A percentile compares a stretch with the other conserved stretches of the same genome.
Conservation (phyloP, 2,329 filamentous ascomycete species). For the Pestalotiopsis sp. region DNA sequence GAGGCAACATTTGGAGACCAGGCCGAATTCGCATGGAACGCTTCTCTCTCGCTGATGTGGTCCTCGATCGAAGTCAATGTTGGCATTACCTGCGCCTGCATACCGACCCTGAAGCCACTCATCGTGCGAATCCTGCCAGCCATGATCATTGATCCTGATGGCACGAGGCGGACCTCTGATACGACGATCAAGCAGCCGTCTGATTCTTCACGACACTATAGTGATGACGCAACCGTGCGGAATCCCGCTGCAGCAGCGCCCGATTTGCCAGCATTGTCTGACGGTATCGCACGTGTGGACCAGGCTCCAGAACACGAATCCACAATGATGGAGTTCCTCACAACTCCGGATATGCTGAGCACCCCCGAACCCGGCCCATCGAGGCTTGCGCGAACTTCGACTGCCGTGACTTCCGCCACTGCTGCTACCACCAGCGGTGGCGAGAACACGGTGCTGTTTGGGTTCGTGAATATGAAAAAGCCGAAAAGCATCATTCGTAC, state of each 20-base stretch:
- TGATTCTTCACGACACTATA: constrained; percentile 23
- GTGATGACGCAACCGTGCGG: constrained; percentile 22
- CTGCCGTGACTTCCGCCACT: constrained; percentile 36
- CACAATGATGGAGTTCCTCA: constrained; percentile 48
- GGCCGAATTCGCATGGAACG: constrained; percentile 69
- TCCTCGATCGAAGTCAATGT: constrained; percentile 89
- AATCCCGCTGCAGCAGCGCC: constrained; percentile 4
- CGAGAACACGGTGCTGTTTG: constrained; percentile 66
- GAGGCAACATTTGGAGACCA: constrained; percentile 53
- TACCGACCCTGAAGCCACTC: constrained; percentile 89
- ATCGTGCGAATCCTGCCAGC: constrained; percentile 65
- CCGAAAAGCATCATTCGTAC: constrained; percentile 73
- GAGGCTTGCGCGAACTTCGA: constrained; percentile 26
- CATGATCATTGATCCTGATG: constrained; percentile 56
- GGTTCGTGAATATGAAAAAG: constrained; percentile 72
- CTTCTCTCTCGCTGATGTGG: constrained; percentile 89
- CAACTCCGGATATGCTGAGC: constrained; percentile 39
- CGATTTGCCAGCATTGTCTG: constrained; percentile 15
- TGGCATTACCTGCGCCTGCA: constrained; percentile 86
- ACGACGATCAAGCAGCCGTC: constrained; percentile 28
- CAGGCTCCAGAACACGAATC: constrained; percentile 30
- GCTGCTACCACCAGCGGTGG: constrained; percentile 35
- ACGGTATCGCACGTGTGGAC: constrained; percentile 17
- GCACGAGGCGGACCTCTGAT: constrained; percentile 36
- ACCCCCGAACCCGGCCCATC: constrained; percentile 11